Evolutionary conservation across 2,329 filamentous ascomycete genomes (phyloP).

Genomic region (Ophiostoma fasciatum): DNA sequence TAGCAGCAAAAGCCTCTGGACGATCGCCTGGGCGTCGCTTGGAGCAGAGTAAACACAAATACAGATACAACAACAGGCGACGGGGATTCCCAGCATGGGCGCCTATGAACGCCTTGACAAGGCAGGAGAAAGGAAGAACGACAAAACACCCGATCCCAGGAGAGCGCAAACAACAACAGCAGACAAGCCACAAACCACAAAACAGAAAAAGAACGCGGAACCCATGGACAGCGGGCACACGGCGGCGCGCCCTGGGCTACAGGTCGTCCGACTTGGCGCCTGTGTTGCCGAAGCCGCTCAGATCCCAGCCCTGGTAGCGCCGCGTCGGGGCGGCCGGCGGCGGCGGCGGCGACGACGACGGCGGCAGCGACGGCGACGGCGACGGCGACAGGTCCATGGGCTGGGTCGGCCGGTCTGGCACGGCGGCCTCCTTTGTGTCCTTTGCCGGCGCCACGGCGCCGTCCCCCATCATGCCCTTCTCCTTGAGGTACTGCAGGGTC

Average conservation of each 20-base stretch:
- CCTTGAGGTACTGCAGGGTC: conserved; percentile 49
- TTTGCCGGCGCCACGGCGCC: conserved; percentile 5
- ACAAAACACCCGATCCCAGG: too few relatives aligned
- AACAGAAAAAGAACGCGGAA: not conserved
- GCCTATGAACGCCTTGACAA: too few relatives aligned
- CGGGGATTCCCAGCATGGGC: too few relatives aligned
- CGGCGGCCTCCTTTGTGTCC: too few relatives aligned
- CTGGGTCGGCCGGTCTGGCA: too few relatives aligned
- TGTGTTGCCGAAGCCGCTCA: conserved; percentile 25
- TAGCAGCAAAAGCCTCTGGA: too few relatives aligned
- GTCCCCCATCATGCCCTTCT: conserved; percentile 38
- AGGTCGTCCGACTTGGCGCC: conserved; percentile 21
- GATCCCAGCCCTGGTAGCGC: conserved; percentile 25
- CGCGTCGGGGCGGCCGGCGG: conserved; percentile 10
- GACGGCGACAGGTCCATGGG: not conserved
- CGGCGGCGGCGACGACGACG: not conserved
- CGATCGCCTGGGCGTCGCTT: too few relatives aligned
- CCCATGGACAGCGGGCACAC: not conserved
- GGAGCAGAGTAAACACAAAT: too few relatives aligned
- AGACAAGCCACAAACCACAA: too few relatives aligned
- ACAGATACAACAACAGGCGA: too few relatives aligned
- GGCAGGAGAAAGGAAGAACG: too few relatives aligned
- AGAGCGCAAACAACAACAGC: not conserved
- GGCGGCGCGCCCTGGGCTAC: conserved; percentile 2
- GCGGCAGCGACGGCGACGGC: not conserved